These are phyloP conservation scores for Taiwanofungus camphoratus DNA, from an alignment of 1,284 basidiomycete genomes.

Conservation along the genomic window DNA sequence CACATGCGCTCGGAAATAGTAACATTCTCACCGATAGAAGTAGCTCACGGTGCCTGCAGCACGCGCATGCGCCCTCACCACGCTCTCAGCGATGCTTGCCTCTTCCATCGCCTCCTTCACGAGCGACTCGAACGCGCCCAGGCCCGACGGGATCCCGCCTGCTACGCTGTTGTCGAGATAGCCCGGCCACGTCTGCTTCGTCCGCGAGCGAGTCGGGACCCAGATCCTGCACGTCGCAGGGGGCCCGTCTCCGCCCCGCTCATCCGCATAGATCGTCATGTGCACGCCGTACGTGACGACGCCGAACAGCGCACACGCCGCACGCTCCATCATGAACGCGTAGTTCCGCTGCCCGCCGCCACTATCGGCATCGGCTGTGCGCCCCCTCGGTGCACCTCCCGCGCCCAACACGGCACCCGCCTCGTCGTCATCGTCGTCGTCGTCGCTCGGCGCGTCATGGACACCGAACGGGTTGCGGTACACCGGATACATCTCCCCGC, in stretches of 20 bases:
- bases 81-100: constrained; percentile 65
- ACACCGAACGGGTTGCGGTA: constrained; percentile 68
- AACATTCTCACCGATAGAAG: constrained; percentile 49
- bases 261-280: constrained; percentile 60
- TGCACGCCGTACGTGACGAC: constrained; percentile 88
- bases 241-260: constrained; percentile 42
- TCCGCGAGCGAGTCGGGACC: constrained; percentile 82
- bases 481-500: constrained; percentile 78
- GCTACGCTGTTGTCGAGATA: constrained; percentile 77
- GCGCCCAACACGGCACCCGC: no score
- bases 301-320: constrained; percentile 86
- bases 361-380: constrained; percentile 12
- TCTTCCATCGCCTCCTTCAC: constrained; percentile 94
- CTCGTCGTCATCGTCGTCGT: constrained; percentile 12
- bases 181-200: constrained; percentile 86
- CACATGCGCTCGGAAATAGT: not conserved
- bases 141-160: constrained; percentile 75
- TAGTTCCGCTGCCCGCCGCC: constrained; percentile 41
- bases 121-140: constrained; percentile 68
- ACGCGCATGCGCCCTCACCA: constrained; percentile 56
- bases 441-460: constrained; percentile 24
- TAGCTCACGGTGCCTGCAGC: constrained; percentile 64
- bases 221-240: constrained; percentile 46
- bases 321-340: constrained; percentile 85
- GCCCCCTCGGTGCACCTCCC: constrained; percentile 24